These are phyloP conservation scores for Colletotrichum falcatum DNA, from an alignment of 2,329 filamentous ascomycete species.

Conservation along the genomic window DNA sequence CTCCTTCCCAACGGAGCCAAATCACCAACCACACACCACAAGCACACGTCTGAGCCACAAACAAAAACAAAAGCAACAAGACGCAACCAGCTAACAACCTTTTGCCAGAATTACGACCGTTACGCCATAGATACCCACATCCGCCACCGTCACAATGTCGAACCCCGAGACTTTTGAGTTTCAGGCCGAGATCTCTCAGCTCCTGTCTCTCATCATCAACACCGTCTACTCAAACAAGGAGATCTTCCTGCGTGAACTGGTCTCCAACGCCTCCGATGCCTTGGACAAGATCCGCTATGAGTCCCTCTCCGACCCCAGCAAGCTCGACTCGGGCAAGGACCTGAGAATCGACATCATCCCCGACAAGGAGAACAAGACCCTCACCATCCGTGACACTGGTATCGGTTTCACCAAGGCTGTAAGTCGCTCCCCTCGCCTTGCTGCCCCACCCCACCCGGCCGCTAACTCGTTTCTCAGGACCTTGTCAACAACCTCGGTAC, in stretches of 20 bases:
- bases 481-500: slow-evolving; percentile 99
- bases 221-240: slow-evolving; percentile 99
- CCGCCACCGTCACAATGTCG: slow-evolving; percentile 72
- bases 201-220: slow-evolving; percentile 99
- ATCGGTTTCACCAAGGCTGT: slow-evolving; percentile 99
- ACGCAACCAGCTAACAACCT: slow-evolving; percentile 25
- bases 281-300: slow-evolving; percentile 99
- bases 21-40: slow-evolving; percentile 16
- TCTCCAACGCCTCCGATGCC: slow-evolving; percentile 98
- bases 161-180: slow-evolving; percentile 94
- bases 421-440: slow-evolving; percentile 60
- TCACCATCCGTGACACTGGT: slow-evolving; percentile 97
- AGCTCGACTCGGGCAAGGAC: slow-evolving; percentile 98
- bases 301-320: slow-evolving; percentile 94
- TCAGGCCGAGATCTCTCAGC: slow-evolving; percentile 99
- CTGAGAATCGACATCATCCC: slow-evolving; percentile 99
- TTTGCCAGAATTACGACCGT: slow-evolving; percentile 38
- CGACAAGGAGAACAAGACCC: slow-evolving; percentile 95
- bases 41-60: not conserved
- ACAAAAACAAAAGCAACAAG: not conserved
- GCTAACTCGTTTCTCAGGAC: slow-evolving; percentile 71
- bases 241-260: slow-evolving; percentile 98
- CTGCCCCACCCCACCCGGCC: too few relatives aligned
- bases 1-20: slow-evolving; percentile 37
- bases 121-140: slow-evolving; percentile 41